Base-by-base conservation (phyloP, 768 basidiomycete genomes). In the Cystofilobasidium capitatum region DNA sequence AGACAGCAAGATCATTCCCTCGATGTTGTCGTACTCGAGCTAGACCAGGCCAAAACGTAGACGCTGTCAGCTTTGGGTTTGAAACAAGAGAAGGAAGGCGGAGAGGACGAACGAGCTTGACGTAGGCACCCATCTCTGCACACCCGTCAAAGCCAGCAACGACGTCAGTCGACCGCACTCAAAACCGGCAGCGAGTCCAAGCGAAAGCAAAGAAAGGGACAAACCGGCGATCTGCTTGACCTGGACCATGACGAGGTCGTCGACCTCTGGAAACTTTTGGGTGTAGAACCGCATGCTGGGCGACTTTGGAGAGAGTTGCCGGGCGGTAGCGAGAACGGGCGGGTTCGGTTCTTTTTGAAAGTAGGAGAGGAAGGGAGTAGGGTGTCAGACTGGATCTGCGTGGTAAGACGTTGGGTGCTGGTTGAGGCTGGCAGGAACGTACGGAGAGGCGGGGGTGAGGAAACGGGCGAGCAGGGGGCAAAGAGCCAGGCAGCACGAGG, bases 1-100 rank as follows among this genome's bases (percentile, higher is more conserved):
- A 2, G 96, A 96, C n/a, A 99, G 86, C 16, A 98, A 80, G 72
- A 99, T 99, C 96, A 99, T 99, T 72, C 96, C 96, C 77, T 99
- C 96, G 62, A 93, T 96, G 76, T 93, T 93, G 78, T 99, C 94
- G 75, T 99, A 98, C 79, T 97, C 94, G 73, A 98, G 87, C 93
- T 96, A 75, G 17, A n/a, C n/a, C n/a, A n/a, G n/a, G n/a, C n/a
- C 55, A 24, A 26, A 16, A 20, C 14, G 35, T 5, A 10, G 26
- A 36, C 17, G 35, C n/a, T 35, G 22, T 24, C 17, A 36, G 58
- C 24, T 4, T 24, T 8, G 31, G 58, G 16, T 14, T 60, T 31
- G 58, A 42, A 31, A n/a, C 17, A 5, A 16, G 44, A n/a, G 20
- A 49, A 49, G 7, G 7, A 7, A 12, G 45, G 45, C 6, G 16